Conservation (phyloP, 2,329 filamentous ascomycete species). For the Cucurbitaria berberidis region DNA sequence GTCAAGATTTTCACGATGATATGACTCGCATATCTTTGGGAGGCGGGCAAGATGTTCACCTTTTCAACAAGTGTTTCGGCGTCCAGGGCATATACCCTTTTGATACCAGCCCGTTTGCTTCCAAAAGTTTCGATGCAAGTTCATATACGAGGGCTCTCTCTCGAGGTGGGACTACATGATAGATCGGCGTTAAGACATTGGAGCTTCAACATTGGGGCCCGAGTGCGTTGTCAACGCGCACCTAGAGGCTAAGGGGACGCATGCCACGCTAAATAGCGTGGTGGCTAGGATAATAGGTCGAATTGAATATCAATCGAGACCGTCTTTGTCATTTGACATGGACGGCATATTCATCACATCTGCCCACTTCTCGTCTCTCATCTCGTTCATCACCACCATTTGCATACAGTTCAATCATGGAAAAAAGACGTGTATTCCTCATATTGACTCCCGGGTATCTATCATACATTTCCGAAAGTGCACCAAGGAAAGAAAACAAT, state of each 20-base stretch:
- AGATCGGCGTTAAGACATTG: slow-evolving; percentile 22
- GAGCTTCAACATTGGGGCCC: slow-evolving; percentile 35
- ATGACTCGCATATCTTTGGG: slow-evolving; percentile 49
- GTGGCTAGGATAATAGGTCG: background rate
- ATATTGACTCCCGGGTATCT: slow-evolving; percentile 9
- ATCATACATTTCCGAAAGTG: slow-evolving; percentile 11
- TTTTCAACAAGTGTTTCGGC: slow-evolving; percentile 51
- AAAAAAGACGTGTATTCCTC: background rate
- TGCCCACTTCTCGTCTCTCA: too few species aligned
- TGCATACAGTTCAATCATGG: background rate
- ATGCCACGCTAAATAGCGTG: background rate
- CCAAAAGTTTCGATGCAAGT: slow-evolving; percentile 41
- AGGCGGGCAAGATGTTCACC: slow-evolving; percentile 41
- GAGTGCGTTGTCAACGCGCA: slow-evolving; percentile 40
- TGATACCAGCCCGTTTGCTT: slow-evolving; percentile 38
- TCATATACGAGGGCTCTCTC: slow-evolving; percentile 19
- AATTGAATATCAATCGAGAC: background rate
- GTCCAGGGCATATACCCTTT: slow-evolving; percentile 45
- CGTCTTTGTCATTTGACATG: background rate
- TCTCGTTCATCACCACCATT: background rate
- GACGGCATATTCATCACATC: background rate
- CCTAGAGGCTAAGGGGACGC: slow-evolving; percentile 16
- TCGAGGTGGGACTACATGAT: slow-evolving; percentile 6
- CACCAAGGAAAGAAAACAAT: background rate
- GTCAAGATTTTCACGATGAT: slow-evolving; percentile 37